Conservation (phyloP, 2,329 filamentous ascomycete genomes). For the Ascochyta viciae-villosae region DNA sequence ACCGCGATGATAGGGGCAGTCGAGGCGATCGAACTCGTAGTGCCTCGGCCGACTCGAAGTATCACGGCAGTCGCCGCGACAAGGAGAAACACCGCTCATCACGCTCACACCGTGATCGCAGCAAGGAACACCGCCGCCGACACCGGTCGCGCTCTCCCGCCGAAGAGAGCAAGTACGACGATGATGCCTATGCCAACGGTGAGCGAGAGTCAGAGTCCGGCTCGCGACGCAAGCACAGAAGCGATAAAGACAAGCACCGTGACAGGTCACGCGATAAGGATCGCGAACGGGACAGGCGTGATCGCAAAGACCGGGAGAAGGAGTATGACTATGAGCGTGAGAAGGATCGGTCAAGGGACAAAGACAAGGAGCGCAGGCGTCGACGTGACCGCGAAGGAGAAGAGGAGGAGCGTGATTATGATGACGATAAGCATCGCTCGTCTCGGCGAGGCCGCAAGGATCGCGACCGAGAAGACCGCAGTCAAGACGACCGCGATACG, state of each 20-base stretch:
- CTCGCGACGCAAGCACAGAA: conserved; percentile 47
- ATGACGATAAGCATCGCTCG: conserved; percentile 52
- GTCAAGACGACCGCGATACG: conserved; percentile 22
- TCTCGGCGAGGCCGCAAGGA: conserved; percentile 53
- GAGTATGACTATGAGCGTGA: conserved; percentile 54
- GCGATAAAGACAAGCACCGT: conserved; percentile 43
- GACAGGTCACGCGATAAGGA: conserved; percentile 41
- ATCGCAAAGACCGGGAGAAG: conserved; percentile 61
- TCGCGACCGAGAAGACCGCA: conserved; percentile 45
- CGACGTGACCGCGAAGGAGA: conserved; percentile 57
- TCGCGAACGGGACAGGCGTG: conserved; percentile 43
- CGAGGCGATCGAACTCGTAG: conserved; percentile 67
- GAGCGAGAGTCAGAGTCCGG: conserved; percentile 37
- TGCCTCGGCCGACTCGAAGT: conserved; percentile 66
- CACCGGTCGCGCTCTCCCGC: conserved; percentile 52
- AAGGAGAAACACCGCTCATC: conserved; percentile 54
- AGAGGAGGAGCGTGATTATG: conserved; percentile 46
- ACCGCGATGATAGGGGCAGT: conserved; percentile 57
- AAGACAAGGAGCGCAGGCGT: conserved; percentile 55
- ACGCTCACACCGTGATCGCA: conserved; percentile 56
- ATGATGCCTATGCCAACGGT: conserved; percentile 40
- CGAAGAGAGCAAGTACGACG: conserved; percentile 38
- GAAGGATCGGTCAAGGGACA: conserved; percentile 48
- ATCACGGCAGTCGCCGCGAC: conserved; percentile 64
- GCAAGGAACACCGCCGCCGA: conserved; percentile 53